phyloP scores from a whole-genome alignment of 805 yeast species.

The Middelhovenomyces tepae region DNA sequence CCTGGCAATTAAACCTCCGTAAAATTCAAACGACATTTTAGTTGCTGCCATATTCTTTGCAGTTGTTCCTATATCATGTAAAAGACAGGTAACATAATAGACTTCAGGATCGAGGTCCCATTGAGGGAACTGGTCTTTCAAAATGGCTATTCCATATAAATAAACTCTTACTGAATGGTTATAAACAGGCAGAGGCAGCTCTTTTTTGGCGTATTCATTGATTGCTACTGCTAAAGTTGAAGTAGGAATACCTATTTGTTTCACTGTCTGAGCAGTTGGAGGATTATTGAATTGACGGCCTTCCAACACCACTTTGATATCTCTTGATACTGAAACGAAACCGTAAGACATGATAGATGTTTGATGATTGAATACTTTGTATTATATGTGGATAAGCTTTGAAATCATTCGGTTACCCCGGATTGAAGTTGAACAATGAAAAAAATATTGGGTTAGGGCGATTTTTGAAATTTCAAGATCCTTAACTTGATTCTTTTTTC shows the following conservation, averaged over 20 bases:
- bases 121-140: conserved; percentile 16
- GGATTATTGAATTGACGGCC: too few relatives aligned
- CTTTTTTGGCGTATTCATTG: conserved; percentile 9
- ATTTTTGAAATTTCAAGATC: too few relatives aligned
- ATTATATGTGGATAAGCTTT: too few relatives aligned
- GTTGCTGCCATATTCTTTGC: conserved; percentile 14
- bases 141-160: conserved; percentile 13
- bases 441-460: too few relatives aligned
- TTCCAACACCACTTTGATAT: too few relatives aligned
- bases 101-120: conserved; percentile 14
- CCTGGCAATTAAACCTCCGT: conserved; percentile 18
- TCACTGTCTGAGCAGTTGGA: conserved; percentile 3
- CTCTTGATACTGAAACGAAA: too few relatives aligned
- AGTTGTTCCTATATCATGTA: conserved; percentile 20
- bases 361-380: too few relatives aligned
- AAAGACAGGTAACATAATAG: conserved; percentile 13
- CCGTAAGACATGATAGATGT: too few relatives aligned
- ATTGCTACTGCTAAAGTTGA: conserved; percentile 6
- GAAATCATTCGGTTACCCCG: too few relatives aligned
- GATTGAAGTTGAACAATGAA: too few relatives aligned
- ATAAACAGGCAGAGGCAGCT: conserved; percentile 10
- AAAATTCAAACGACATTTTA: conserved; percentile 19
- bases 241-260: conserved; percentile 5
- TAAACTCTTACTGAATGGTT: conserved; percentile 14
- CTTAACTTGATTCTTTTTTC: too few relatives aligned